phyloP scores from a whole-genome alignment of 441 rosid species.

The Isatis lusitanica region DNA sequence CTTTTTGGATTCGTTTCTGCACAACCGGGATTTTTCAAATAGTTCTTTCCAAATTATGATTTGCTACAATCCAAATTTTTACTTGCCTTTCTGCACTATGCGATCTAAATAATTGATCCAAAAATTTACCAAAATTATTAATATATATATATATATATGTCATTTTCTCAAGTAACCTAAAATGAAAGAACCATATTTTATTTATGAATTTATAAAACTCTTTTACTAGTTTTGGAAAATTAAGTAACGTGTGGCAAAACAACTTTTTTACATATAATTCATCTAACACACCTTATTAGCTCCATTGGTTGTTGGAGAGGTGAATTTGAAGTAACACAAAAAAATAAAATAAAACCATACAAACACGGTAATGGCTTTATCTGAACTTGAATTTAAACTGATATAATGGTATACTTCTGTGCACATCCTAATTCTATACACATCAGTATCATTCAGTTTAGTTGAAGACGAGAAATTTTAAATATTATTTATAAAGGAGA shows the following conservation, averaged over 20 bases:
- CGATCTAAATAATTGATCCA: neutral
- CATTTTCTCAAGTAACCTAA: neutral
- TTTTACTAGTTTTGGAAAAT: neutral
- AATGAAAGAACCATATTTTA: neutral
- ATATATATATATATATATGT: neutral
- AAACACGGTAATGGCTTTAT: neutral
- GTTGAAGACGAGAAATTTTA: conserved; percentile 6
- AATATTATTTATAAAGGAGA: neutral
- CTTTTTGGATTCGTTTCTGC: conserved; percentile 18
- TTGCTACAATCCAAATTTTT: conserved; percentile 18
- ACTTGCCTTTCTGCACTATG: conserved; percentile 2
- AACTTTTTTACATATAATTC: neutral
- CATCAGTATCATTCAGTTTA: conserved; percentile 23
- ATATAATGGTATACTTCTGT: neutral
- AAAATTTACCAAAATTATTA: neutral
- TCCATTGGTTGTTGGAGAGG: conserved; percentile 9
- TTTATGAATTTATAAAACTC: neutral
- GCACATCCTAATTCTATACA: neutral
- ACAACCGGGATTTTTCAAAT: conserved; percentile 9
- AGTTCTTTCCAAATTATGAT: conserved; percentile 11
- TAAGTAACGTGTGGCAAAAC: neutral
- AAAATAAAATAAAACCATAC: neutral
- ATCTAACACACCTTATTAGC: neutral
- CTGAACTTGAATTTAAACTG: neutral
- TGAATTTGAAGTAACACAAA: conserved; percentile 1